A percentile compares a stretch with the other conserved stretches of the same genome.
phyloP scores from a whole-genome alignment of 306 rosid genomes.

The barrel medic (Medicago truncatula) region MtrunA17r5.0-ANR NC_053042.1:50745001-50745500 shows the following conservation, averaged over 20 bases:
- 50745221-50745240: no score
- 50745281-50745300: slow-evolving; percentile 57
- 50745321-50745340: slow-evolving; percentile 61
- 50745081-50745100: background rate
- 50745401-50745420: slow-evolving; percentile 56
- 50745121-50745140: no score
- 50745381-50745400: background rate
- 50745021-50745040: no score
- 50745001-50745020: no score
- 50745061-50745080: no score
- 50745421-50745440: slow-evolving; percentile 63
- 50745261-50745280: no score
- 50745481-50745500: slow-evolving; percentile 6
- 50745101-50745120: background rate
- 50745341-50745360: background rate
- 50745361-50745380: background rate
- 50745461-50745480: slow-evolving; percentile 56
- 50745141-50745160: background rate
- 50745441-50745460: slow-evolving; percentile 64
- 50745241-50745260: background rate
- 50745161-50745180: background rate
- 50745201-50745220: no score
- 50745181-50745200: background rate
- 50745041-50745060: no score
- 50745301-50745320: slow-evolving; percentile 42